phyloP scores from a whole-genome alignment of 306 rosid genomes.

The Acmispon strigosus region DNA sequence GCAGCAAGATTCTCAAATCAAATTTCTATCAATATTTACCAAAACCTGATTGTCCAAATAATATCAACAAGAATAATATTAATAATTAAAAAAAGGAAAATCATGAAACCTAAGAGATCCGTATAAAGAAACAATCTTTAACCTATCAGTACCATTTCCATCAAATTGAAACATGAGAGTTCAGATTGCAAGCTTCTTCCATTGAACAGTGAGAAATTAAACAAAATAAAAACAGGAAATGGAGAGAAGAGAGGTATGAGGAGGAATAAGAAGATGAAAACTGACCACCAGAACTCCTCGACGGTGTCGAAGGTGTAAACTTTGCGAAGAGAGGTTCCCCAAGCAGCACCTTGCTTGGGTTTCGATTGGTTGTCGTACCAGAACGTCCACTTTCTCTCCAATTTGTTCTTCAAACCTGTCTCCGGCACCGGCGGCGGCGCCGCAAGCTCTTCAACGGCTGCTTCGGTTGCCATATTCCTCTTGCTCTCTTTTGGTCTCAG shows the following conservation, averaged over 20 bases:
- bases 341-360: slow-evolving; percentile 84
- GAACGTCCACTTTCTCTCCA: slow-evolving; percentile 90
- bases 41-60: neutral
- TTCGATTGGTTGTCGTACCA: slow-evolving; percentile 89
- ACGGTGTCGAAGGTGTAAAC: slow-evolving; percentile 79
- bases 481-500: no score
- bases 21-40: neutral
- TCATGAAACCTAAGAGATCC: slow-evolving; percentile 16
- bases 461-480: slow-evolving; percentile 59
- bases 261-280: neutral
- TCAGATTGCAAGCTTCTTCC: neutral
- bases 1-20: slow-evolving; percentile 17
- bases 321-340: slow-evolving; percentile 82
- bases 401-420: slow-evolving; percentile 32
- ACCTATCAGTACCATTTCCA: neutral
- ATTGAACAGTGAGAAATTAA: neutral
- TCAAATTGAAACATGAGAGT: neutral
- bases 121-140: neutral
- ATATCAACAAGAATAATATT: neutral
- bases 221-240: no score
- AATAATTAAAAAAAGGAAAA: neutral
- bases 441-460: slow-evolving; percentile 22
- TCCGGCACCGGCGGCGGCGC: slow-evolving; percentile 7
- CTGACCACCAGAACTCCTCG: slow-evolving; percentile 90
- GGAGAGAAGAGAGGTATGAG: no score